Percentiles rank a stretch among this genome's conserved stretches.
phyloP scores from a whole-genome alignment of 2,329 filamentous ascomycete genomes.

The Penicillium sp. region DNA sequence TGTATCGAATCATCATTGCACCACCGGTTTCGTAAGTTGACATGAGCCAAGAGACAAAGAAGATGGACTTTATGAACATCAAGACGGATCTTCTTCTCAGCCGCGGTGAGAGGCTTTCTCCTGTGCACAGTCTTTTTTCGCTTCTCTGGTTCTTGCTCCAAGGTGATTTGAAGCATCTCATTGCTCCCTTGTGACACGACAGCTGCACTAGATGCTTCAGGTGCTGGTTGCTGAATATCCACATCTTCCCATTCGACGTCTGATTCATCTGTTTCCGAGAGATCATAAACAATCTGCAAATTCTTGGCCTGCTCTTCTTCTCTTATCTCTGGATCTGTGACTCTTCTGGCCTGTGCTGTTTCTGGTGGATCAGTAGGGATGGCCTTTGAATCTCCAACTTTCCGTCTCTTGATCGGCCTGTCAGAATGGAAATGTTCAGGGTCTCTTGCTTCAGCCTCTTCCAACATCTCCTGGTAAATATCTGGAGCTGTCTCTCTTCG shows the following conservation, averaged over 20 bases:
- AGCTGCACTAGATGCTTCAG: constrained; percentile 20
- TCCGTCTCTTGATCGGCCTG: constrained; percentile 39
- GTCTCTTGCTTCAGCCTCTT: constrained; percentile 37
- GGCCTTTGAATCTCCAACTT: constrained; percentile 27
- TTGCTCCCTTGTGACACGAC: constrained; percentile 14
- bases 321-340: constrained; percentile 1
- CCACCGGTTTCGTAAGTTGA: constrained; percentile 75
- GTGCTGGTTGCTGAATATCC: constrained; percentile 39
- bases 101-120: constrained; percentile 52
- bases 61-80: constrained; percentile 84
- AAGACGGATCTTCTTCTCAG: constrained; percentile 59
- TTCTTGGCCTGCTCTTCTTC: constrained; percentile 10
- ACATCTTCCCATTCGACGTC: constrained; percentile 63
- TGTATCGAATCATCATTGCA: constrained; percentile 74
- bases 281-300: constrained; percentile 34
- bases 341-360: constrained; percentile 11
- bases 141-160: constrained; percentile 30
- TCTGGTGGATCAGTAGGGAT: constrained; percentile 2
- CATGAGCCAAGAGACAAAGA: constrained; percentile 74
- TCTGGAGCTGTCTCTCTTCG: constrained; percentile 31
- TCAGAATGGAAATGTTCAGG: constrained; percentile 22
- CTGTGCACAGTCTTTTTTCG: constrained; percentile 29
- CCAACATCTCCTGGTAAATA: constrained; percentile 43
- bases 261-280: constrained; percentile 50
- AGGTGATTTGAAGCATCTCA: constrained; percentile 35